Percentiles rank a stretch among this genome's conserved stretches.
Conservation (phyloP, 441 rosid species). For the Jatropha podagrica region DNA sequence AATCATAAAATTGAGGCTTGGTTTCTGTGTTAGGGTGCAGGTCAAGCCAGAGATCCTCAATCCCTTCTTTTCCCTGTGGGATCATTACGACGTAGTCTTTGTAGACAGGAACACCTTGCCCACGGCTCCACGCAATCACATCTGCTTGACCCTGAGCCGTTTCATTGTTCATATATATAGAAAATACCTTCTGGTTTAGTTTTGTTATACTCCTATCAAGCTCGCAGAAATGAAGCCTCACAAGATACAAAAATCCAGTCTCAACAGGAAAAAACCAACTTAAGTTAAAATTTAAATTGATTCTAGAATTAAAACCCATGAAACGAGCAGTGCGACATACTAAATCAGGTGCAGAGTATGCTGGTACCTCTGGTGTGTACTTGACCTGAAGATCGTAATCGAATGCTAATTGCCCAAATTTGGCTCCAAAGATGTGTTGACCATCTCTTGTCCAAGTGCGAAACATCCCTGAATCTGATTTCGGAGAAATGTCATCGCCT, state of each 20-base stretch:
- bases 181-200: constrained; percentile 11
- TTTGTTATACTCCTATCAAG: neutral
- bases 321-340: constrained; percentile 8
- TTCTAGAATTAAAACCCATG: neutral
- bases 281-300: constrained; percentile 12
- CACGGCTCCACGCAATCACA: neutral
- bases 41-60: constrained; percentile 20
- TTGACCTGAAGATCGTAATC: constrained; percentile 9
- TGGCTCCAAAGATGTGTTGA: constrained; percentile 4
- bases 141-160: constrained; percentile 12
- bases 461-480: constrained; percentile 20
- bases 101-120: constrained; percentile 13
- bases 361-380: neutral
- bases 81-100: constrained; percentile 7
- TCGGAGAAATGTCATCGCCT: constrained; percentile 2
- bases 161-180: constrained; percentile 13
- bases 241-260: constrained; percentile 18
- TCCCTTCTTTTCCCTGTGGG: neutral
- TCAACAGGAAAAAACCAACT: constrained; percentile 22
- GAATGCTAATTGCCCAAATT: neutral
- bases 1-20: constrained; percentile 2
- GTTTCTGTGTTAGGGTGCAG: neutral
- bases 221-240: constrained; percentile 25
- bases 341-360: constrained; percentile 11
- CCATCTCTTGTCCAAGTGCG: constrained; percentile 16